Percentiles rank a stretch among this genome's conserved stretches.
Conservation (phyloP, 495 filamentous ascomycete genomes). For the Lasiosphaeriaceae sp. region DNA sequence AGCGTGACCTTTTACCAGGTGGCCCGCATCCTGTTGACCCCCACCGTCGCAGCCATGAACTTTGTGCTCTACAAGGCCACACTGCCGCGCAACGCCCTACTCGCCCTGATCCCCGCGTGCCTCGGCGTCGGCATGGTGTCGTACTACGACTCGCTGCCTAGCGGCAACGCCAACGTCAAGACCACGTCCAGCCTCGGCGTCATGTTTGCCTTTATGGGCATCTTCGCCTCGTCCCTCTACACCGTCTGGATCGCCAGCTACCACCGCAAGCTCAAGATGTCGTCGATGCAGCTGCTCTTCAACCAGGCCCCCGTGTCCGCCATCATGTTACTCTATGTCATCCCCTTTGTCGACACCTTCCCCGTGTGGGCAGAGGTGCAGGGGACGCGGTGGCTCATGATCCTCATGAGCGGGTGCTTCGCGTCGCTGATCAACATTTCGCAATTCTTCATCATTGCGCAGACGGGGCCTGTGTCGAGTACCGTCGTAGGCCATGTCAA, state of each 20-base stretch:
- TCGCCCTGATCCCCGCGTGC: slow-evolving; percentile 62
- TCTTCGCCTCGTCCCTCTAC: slow-evolving; percentile 64
- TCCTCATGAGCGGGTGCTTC: slow-evolving; percentile 56
- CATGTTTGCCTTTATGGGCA: slow-evolving; percentile 60
- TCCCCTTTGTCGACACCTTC: slow-evolving; percentile 62
- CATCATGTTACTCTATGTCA: slow-evolving; percentile 59
- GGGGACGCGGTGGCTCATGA: slow-evolving; percentile 49
- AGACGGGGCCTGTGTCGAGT: slow-evolving; percentile 64
- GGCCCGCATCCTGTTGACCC: slow-evolving; percentile 67
- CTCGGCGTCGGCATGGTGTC: slow-evolving; percentile 64
- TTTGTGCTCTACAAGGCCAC: slow-evolving; percentile 58
- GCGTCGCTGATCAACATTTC: slow-evolving; percentile 69
- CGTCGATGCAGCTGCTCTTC: slow-evolving; percentile 67
- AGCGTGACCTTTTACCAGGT: slow-evolving; percentile 74
- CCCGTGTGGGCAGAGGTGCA: slow-evolving; percentile 50
- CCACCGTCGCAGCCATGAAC: slow-evolving; percentile 64
- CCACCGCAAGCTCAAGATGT: slow-evolving; percentile 62
- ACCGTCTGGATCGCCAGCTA: slow-evolving; percentile 67
- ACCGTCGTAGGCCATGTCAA: slow-evolving; percentile 69
- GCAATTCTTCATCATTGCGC: slow-evolving; percentile 71
- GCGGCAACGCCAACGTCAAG: slow-evolving; percentile 39
- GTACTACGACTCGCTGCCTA: slow-evolving; percentile 64
- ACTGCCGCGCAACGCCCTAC: slow-evolving; percentile 51
- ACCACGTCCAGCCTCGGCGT: slow-evolving; percentile 54
- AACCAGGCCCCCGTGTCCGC: slow-evolving; percentile 67